Base-by-base conservation (phyloP, 441 rosid species). In the Breynia disticha region DNA sequence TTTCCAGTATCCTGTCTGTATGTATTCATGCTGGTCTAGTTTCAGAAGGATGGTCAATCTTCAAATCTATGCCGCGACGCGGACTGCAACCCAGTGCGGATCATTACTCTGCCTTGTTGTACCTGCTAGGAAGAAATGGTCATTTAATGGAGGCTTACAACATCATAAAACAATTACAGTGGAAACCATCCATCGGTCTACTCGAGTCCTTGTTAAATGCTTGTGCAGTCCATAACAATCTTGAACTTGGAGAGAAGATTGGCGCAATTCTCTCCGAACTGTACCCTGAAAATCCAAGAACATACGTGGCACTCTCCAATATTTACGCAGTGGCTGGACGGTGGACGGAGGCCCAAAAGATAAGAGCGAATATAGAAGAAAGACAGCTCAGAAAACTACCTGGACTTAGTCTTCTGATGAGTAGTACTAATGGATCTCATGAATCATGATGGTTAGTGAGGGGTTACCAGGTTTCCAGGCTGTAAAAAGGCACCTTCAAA, bases 61-160 rank as follows among this genome's bases (percentile, higher is more conserved):
- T 85, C 61, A 63, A 74, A 53, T 56, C 79, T 11, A 81, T 83
- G 86, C 42, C 59, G 1, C 60, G 71, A 38, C 71, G 71, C 59
- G 72, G 68, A 35, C 55, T 75, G 20, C 59, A 64, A 51, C 81
- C 87, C 39, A 67, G 75, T 16, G 71, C 78, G 0, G 87, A 82
- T 76, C 97, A 86, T 47, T 82, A 82, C 64, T 81, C 87, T 20
- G 79, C 87, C 63, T 61, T 84, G 70, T 85, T 86, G 16, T 83
- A 81, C 54, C 76, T 71, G 60, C 75, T 86, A 39, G 79, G 88
- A 65, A 76, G 89, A 28, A 79, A 76, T 32, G 82, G 80, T 41
- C 72, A 70, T 57, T 72, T 84, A 49, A 64, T 73, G 2, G 94
- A 80, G 62, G 95, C 95, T 17, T 66, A 67, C 53, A 79, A 74